Percentiles rank a stretch among this genome's conserved stretches.
Conservation (phyloP, 2,329 filamentous ascomycete species). For the Seiridium unicorne region DNA sequence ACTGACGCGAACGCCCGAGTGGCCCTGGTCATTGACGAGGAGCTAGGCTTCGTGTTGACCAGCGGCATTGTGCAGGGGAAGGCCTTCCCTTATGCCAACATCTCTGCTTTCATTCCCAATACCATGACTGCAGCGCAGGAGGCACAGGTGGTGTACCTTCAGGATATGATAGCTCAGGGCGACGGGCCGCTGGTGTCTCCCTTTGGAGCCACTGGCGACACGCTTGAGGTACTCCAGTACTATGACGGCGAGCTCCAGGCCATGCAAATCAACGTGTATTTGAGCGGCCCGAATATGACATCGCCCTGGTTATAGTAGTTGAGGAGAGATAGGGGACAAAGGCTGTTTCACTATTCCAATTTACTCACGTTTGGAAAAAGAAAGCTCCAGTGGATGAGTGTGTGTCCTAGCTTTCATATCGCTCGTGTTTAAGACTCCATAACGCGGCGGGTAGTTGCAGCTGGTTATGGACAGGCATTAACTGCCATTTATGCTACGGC, state of each 20-base stretch:
- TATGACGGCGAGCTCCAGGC: conserved; percentile 4
- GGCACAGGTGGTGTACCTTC: background rate
- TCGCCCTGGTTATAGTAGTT: conserved; percentile 9
- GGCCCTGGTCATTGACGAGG: conserved; percentile 3
- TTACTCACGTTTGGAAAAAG: no score
- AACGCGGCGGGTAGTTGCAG: no score
- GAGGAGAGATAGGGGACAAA: background rate
- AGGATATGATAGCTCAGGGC: background rate
- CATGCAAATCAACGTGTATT: conserved; percentile 3
- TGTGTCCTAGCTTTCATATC: no score
- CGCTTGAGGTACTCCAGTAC: conserved; percentile 1
- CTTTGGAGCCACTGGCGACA: background rate
- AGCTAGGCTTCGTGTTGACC: conserved; percentile 1
- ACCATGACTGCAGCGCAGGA: background rate
- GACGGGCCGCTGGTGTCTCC: background rate
- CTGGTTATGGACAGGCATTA: no score
- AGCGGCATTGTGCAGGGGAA: background rate
- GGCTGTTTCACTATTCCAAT: no score
- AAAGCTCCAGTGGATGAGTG: no score
- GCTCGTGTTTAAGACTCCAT: no score
- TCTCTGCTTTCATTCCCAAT: background rate
- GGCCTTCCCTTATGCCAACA: background rate
- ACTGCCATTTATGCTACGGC: no score
- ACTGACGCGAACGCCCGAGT: background rate
- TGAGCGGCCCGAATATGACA: background rate